phyloP scores from a whole-genome alignment of 2,329 filamentous ascomycete genomes.

The Orbilia brochopaga region DNA sequence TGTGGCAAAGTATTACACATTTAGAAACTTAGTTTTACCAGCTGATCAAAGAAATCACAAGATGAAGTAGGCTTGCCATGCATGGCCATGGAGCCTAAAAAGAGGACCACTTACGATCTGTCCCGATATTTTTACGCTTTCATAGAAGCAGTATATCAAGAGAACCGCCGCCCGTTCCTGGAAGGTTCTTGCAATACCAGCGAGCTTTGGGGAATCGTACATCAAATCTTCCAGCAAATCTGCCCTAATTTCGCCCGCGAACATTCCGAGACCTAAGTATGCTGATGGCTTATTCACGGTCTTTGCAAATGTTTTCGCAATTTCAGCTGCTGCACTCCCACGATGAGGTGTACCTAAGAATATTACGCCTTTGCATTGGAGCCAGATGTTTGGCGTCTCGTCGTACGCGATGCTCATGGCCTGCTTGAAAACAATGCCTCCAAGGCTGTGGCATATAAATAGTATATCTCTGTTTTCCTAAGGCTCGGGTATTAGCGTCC shows the following conservation, averaged over 20 bases:
- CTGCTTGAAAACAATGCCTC: constrained; percentile 24
- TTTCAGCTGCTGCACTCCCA: constrained; percentile 22
- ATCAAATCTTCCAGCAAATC: constrained; percentile 17
- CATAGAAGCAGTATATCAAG: constrained; percentile 19
- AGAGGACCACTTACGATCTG: constrained; percentile 6
- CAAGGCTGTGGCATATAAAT: constrained; percentile 21
- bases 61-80: too few relatives aligned
- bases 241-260: constrained; percentile 9
- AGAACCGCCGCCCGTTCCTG: constrained; percentile 8
- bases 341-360: constrained; percentile 24
- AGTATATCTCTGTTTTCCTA: constrained; percentile 22
- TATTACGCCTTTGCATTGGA: constrained; percentile 21
- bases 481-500: background rate
- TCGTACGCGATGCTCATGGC: constrained; percentile 19
- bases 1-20: background rate
- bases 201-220: constrained; percentile 21
- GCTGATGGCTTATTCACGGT: constrained; percentile 13
- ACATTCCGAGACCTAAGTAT: constrained; percentile 12
- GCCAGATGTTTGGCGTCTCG: constrained; percentile 8
- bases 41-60: too few relatives aligned
- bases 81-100: too few relatives aligned
- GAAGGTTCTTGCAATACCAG: constrained; percentile 7
- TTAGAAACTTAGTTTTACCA: background rate
- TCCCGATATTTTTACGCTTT: constrained; percentile 5
- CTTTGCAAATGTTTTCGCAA: constrained; percentile 2